Base-by-base conservation (phyloP, 2,329 filamentous ascomycete genomes). In the Fusarium coicis region DNA sequence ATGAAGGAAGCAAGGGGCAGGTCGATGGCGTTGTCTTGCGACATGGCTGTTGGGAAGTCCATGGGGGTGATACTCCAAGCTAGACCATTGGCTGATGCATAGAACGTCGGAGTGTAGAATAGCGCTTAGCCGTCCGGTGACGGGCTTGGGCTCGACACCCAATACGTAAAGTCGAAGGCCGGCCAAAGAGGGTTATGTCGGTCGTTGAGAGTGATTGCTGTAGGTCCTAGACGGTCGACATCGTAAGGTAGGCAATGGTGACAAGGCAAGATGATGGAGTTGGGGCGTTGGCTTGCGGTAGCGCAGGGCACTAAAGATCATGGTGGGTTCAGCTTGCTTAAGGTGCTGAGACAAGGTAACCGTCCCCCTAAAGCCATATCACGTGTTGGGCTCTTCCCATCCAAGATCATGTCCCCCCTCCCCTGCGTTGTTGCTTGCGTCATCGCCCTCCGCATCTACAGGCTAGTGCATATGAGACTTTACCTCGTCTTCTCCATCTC, bases 1-100 rank as follows among this genome's bases (percentile, higher is more conserved):
- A 7, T 11, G 1, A 30, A 4, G 16, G 8, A 5, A 49, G 19
- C 6, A 5, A 10, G 1, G 15, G 5, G 0, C 14, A 2, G 19
- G 28, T 18, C 10, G 19, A 12, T 7, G 15, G 0, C 12, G 28
- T 12, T 49, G 7, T 18, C 2, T 30, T 30, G 21, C n/a, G 46
- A 10, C 7, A 7, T 49, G 1, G 7, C 5, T 32, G 15, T 49
- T 18, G 28, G 4, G 21, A 49, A n/a, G 9, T 49, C 28, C 21
- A 32, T 12, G 3, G 14, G 10, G 14, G 7, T 8, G 7, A 30
- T 18, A 6, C 14, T 18, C 0, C 21, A 32, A 15, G 3, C 7
- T 10, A 12, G 28, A 12, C 0, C 4, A 21, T 21, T 15, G 21
- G 28, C 7, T 18, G 46, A n/a, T 32, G 14, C 7, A 49, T 9